phyloP scores from a whole-genome alignment of 176 grass and related monocot genomes.

The Zoysia japonica region DNA sequence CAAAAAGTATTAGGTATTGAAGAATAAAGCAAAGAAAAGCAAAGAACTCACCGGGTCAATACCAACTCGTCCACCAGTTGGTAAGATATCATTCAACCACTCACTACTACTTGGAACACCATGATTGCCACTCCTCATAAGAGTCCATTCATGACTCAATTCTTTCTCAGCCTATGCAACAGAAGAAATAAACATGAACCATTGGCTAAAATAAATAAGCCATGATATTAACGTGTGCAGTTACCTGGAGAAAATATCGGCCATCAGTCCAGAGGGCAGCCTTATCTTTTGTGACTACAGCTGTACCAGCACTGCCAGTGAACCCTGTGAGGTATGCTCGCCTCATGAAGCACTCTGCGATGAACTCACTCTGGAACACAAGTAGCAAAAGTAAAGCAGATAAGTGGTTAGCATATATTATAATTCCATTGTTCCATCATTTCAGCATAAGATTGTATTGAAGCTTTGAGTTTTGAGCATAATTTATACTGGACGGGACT shows the following conservation, averaged over 20 bases:
- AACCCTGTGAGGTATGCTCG: slow-evolving; percentile 80
- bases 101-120: slow-evolving; percentile 82
- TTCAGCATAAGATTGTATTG: not conserved
- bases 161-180: slow-evolving; percentile 78
- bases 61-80: slow-evolving; percentile 76
- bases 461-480: not conserved
- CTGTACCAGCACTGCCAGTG: slow-evolving; percentile 96
- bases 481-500: not conserved
- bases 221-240: not conserved
- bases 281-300: slow-evolving; percentile 87
- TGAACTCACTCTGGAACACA: slow-evolving; percentile 80
- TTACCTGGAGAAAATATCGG: slow-evolving; percentile 95
- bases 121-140: slow-evolving; percentile 85
- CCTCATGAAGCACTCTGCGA: slow-evolving; percentile 88
- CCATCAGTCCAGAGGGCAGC: slow-evolving; percentile 98
- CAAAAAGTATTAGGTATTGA: not conserved
- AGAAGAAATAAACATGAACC: slow-evolving; percentile 3
- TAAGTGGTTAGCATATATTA: slow-evolving; percentile 4
- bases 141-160: slow-evolving; percentile 68
- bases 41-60: slow-evolving; percentile 86
- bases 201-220: not conserved
- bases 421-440: not conserved
- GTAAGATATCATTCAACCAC: slow-evolving; percentile 91
- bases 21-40: slow-evolving; percentile 44
- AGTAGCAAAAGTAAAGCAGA: not conserved